Conservation (phyloP, 768 basidiomycete genomes). For the Naganishia onofrii region DNA sequence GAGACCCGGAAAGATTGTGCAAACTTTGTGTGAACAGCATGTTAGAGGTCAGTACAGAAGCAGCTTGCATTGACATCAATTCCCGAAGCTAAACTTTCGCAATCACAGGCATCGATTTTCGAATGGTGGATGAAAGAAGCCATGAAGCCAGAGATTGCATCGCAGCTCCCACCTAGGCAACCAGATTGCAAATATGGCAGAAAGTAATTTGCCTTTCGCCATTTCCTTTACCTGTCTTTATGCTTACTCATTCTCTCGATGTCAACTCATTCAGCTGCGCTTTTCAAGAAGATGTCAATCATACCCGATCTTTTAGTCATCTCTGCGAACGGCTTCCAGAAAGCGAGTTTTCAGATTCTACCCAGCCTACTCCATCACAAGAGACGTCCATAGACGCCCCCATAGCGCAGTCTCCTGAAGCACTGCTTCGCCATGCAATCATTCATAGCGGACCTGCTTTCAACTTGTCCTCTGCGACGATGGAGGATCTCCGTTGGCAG, state of each 20-base stretch:
- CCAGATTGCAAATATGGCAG: conserved; percentile 27
- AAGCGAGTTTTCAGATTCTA: background rate
- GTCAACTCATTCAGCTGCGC: background rate
- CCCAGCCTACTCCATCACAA: conserved; percentile 13
- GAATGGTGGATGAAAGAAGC: conserved; percentile 34
- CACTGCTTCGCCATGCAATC: conserved; percentile 15
- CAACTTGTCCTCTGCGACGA: background rate
- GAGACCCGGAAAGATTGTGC: conserved; percentile 25
- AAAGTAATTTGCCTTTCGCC: conserved; percentile 17
- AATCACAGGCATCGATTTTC: conserved; percentile 23
- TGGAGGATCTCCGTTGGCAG: conserved; percentile 10
- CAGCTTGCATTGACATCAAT: background rate
- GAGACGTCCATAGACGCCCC: background rate
- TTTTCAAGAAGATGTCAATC: conserved; percentile 19
- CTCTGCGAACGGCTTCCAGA: conserved; percentile 12
- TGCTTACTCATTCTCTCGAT: background rate
- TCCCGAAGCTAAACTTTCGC: background rate
- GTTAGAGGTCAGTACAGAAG: conserved; percentile 20
- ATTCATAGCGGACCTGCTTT: background rate
- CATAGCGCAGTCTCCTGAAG: background rate
- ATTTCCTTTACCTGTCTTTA: background rate
- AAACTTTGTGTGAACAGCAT: conserved; percentile 22
- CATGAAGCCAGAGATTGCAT: conserved; percentile 11
- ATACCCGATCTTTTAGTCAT: conserved; percentile 14
- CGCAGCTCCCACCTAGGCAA: conserved; percentile 24